Conservation (phyloP, 2,329 filamentous ascomycete species). For the Drechslera avenae region DNA sequence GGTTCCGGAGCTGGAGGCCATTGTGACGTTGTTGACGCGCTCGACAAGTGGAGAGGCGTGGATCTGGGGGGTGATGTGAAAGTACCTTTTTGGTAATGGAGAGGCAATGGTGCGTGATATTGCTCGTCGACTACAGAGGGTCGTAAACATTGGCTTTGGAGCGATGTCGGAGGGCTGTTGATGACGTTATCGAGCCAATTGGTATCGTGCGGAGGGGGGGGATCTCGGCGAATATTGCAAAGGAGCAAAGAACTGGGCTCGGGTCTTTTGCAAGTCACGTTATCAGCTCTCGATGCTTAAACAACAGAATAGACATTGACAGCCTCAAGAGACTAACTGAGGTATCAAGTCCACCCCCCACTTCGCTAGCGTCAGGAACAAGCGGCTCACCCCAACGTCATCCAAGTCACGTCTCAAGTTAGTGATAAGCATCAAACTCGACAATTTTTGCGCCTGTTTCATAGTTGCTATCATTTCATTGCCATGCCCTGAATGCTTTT, state of each 20-base stretch:
- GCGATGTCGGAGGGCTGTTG: neutral
- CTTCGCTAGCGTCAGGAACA: conserved; percentile 13
- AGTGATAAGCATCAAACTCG: conserved; percentile 6
- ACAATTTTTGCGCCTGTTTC: neutral
- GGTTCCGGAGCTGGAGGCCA: conserved; percentile 11
- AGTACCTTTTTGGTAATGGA: neutral
- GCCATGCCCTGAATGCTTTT: neutral
- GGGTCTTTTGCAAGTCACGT: neutral
- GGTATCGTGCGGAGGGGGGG: too few species aligned
- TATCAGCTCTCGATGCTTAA: too few species aligned
- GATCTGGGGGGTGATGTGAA: neutral
- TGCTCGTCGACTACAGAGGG: neutral
- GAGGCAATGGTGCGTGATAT: neutral
- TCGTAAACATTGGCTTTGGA: conserved; percentile 6
- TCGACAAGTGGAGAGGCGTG: conserved; percentile 7
- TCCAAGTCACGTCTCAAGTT: neutral
- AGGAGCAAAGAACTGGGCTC: too few species aligned
- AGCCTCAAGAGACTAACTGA: neutral
- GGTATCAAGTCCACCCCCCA: conserved; percentile 1
- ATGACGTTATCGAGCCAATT: conserved; percentile 1
- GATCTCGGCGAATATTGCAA: too few species aligned
- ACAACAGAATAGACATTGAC: too few species aligned
- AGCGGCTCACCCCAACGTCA: conserved; percentile 9
- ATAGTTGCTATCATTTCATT: neutral
- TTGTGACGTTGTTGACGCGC: conserved; percentile 16